Conservation (phyloP, 1,284 basidiomycete genomes). For the Puccinia polysora region DNA sequence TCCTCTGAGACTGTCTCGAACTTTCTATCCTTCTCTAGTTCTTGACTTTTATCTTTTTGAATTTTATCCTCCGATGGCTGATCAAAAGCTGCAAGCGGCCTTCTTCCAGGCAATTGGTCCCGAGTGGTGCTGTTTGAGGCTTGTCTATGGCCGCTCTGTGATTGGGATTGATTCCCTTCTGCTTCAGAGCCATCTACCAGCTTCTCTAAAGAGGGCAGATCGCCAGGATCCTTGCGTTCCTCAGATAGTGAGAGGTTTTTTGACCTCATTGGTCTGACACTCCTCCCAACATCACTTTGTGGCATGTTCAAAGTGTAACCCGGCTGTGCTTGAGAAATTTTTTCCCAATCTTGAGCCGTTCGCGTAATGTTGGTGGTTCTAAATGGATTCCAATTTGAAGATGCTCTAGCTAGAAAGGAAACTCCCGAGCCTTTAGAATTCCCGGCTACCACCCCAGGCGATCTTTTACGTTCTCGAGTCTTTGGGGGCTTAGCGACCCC, state of each 20-base stretch:
- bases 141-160: not conserved
- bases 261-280: constrained; percentile 3
- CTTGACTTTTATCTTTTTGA: not conserved
- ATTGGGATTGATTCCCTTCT: not conserved
- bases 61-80: not conserved
- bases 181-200: not conserved
- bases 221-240: not conserved
- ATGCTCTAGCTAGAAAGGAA: not conserved
- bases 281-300: not conserved
- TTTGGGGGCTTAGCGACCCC: constrained; percentile 34
- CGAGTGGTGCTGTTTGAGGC: not conserved
- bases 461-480: constrained; percentile 2
- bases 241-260: not conserved
- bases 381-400: not conserved
- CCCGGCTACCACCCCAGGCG: not conserved
- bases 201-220: constrained; percentile 17
- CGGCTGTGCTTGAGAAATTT: not conserved
- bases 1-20: not conserved
- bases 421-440: not conserved
- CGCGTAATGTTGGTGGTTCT: not conserved
- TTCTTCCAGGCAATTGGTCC: not conserved
- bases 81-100: not conserved
- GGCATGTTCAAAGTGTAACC: not conserved
- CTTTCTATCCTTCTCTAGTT: not conserved
- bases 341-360: constrained; percentile 1